phyloP scores from a whole-genome alignment of 495 filamentous ascomycete genomes.

The Penicillium pulvis region DNA sequence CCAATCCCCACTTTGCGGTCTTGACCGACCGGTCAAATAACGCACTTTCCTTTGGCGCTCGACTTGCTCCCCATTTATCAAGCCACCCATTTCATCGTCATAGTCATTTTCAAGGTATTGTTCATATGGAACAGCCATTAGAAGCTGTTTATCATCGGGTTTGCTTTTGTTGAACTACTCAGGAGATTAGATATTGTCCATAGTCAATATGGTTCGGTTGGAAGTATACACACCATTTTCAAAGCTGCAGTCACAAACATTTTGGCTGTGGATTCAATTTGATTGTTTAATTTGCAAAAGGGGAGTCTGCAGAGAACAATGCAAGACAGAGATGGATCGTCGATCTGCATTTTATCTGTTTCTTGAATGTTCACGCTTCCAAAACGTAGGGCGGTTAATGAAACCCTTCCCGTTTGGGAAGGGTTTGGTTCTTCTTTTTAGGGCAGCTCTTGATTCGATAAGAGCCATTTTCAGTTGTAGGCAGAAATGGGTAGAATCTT shows the following conservation, averaged over 20 bases:
- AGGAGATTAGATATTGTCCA: not conserved
- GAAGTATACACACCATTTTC: not conserved
- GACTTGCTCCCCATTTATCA: not conserved
- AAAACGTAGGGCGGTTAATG: not conserved
- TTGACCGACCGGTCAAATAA: not conserved
- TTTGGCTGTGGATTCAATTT: not conserved
- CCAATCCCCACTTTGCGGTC: not conserved
- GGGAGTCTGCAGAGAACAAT: not conserved
- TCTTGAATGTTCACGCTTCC: not conserved
- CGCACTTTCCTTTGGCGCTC: not conserved
- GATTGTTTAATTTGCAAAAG: not conserved
- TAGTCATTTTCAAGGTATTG: not conserved
- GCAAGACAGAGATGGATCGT: too few relatives aligned
- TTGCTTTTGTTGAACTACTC: not conserved
- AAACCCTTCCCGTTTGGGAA: constrained; percentile 1
- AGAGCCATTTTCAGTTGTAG: not conserved
- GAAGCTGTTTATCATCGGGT: not conserved
- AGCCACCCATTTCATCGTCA: not conserved
- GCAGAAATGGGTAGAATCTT: not conserved
- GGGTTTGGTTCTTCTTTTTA: not conserved
- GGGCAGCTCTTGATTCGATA: not conserved
- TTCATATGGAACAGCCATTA: not conserved
- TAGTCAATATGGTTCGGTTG: not conserved
- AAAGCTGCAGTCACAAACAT: not conserved
- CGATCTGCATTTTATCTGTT: not conserved